Evolutionary conservation across 2,329 filamentous ascomycete genomes (phyloP).

Genomic region (Arachnopeziza araneosa): DNA sequence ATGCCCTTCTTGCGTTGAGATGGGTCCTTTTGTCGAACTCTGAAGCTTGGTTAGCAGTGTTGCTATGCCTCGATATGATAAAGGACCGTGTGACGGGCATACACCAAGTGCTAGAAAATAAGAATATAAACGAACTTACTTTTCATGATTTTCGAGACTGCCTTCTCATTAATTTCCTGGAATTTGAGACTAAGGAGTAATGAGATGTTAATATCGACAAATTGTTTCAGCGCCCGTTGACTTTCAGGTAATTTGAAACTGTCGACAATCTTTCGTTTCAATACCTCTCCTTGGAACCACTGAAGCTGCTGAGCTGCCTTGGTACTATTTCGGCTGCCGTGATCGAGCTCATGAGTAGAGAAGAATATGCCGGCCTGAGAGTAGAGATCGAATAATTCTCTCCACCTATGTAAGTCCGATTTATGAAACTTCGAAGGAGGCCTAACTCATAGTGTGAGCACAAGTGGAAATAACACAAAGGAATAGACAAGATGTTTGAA

Average conservation of each 20-base stretch:
- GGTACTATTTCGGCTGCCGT: conserved; percentile 59
- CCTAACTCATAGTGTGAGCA: conserved; percentile 29
- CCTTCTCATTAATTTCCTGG: conserved; percentile 75
- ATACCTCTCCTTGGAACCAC: conserved; percentile 66
- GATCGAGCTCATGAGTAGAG: conserved; percentile 66
- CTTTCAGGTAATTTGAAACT: conserved; percentile 64
- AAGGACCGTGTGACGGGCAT: not conserved
- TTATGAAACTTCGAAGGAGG: conserved; percentile 59
- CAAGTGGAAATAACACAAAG: not conserved
- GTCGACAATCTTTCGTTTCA: conserved; percentile 50
- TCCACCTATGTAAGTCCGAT: conserved; percentile 69
- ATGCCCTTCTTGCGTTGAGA: conserved; percentile 59
- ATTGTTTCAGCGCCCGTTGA: conserved; percentile 55
- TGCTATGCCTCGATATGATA: not conserved
- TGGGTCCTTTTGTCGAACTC: conserved; percentile 84
- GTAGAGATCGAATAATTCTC: conserved; percentile 77
- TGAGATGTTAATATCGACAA: conserved; percentile 66
- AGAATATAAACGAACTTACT: conserved; percentile 43
- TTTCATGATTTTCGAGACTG: conserved; percentile 79
- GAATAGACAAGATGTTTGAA: not conserved
- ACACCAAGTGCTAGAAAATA: not conserved
- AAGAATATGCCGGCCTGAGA: conserved; percentile 78
- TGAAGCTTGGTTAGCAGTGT: conserved; percentile 30
- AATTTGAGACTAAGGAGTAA: conserved; percentile 79
- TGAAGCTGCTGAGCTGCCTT: conserved; percentile 60